phyloP scores from a whole-genome alignment of 1,139 yeast species.

The Pichia sp. region DNA sequence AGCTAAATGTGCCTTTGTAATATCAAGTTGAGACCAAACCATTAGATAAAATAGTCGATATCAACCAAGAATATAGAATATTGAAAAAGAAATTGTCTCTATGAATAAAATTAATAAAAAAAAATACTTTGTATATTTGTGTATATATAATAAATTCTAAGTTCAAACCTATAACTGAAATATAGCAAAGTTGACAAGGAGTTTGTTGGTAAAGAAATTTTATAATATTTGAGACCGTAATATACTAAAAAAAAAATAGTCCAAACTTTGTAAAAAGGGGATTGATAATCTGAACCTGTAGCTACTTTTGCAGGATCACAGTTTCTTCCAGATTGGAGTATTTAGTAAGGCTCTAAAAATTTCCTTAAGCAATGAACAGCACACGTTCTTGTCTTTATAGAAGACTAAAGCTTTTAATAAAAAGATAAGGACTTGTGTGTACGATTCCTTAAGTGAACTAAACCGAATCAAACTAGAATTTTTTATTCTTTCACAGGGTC shows the following conservation, averaged over 20 bases:
- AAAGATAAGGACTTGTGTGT: neutral
- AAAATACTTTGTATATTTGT: neutral
- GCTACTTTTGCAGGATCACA: neutral
- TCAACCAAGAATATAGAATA: neutral
- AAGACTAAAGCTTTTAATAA: neutral
- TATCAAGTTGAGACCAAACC: slow-evolving; percentile 32
- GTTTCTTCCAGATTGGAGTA: neutral
- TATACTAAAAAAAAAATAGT: neutral
- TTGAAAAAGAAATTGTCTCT: neutral
- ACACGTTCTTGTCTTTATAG: neutral
- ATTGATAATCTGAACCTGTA: neutral
- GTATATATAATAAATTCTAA: neutral
- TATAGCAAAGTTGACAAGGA: neutral
- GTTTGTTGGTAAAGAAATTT: neutral
- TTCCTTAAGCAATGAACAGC: neutral
- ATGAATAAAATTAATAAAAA: neutral
- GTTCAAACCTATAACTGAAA: neutral
- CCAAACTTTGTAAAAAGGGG: neutral
- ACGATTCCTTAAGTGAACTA: neutral
- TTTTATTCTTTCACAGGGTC: neutral
- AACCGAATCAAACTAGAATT: neutral
- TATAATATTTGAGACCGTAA: neutral
- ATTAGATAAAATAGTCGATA: slow-evolving; percentile 8
- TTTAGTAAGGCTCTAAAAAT: neutral
- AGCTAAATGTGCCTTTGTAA: slow-evolving; percentile 64